A percentile compares a stretch with the other conserved stretches of the same genome.
Conservation (phyloP, 495 filamentous ascomycete species). For the Pseudoneurospora amorphoporcata region DNA sequence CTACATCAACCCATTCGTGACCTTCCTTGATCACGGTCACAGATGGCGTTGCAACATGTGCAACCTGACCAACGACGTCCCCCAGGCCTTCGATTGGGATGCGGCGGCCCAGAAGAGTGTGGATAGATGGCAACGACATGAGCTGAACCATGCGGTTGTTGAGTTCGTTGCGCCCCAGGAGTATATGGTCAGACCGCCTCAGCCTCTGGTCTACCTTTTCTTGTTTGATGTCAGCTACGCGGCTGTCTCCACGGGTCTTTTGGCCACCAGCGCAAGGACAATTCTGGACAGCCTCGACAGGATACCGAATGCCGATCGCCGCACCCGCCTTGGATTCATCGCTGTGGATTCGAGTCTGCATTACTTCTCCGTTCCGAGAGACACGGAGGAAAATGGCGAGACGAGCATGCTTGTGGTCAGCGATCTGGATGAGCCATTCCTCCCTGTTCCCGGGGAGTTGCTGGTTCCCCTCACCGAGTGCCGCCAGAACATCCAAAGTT, state of each 20-base stretch:
- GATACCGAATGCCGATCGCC: conserved; percentile 91
- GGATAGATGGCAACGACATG: conserved; percentile 79
- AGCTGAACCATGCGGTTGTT: conserved; percentile 88
- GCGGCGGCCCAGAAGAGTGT: conserved; percentile 76
- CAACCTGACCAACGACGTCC: conserved; percentile 95
- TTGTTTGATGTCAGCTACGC: conserved; percentile 93
- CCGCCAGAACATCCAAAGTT: conserved; percentile 78
- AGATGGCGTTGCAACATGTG: conserved; percentile 99
- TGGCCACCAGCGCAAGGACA: conserved; percentile 86
- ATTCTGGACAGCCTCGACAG: conserved; percentile 92
- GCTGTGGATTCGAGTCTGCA: conserved; percentile 91
- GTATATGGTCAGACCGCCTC: conserved; percentile 97
- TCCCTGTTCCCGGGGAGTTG: conserved; percentile 88
- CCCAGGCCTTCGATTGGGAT: conserved; percentile 98
- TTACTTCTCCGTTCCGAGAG: conserved; percentile 88
- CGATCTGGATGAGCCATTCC: conserved; percentile 93
- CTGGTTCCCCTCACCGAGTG: conserved; percentile 84
- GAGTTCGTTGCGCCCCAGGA: conserved; percentile 98
- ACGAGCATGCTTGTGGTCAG: conserved; percentile 89
- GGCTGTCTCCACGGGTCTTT: conserved; percentile 81
- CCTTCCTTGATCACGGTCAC: conserved; percentile 93
- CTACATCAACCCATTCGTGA: conserved; percentile 96
- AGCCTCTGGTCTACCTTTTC: conserved; percentile 97
- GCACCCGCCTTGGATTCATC: conserved; percentile 89
- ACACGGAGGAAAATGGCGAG: conserved; percentile 71